phyloP scores from a whole-genome alignment of 306 rosid genomes.

The Nissolia schottii region DNA sequence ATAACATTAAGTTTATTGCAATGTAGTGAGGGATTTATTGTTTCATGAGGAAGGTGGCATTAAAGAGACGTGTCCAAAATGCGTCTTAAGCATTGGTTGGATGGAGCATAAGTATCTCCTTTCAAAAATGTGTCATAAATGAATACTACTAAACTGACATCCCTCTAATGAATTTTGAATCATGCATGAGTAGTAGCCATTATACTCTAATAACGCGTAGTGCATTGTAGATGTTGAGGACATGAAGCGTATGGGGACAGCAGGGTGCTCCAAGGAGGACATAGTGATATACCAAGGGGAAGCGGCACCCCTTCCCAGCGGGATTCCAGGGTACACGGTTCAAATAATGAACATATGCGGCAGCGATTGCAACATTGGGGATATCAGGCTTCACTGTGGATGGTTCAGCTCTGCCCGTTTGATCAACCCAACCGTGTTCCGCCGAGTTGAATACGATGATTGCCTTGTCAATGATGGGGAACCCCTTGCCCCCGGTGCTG shows the following conservation, averaged over 20 bases:
- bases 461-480: constrained; percentile 56
- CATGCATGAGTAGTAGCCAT: background rate
- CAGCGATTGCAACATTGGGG: constrained; percentile 46
- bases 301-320: constrained; percentile 42
- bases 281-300: constrained; percentile 42
- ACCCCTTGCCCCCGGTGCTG: constrained; percentile 38
- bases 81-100: no score
- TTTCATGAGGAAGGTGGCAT: constrained; percentile 13
- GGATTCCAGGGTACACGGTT: constrained; percentile 51
- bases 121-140: no score
- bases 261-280: constrained; percentile 48
- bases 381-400: constrained; percentile 56
- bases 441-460: constrained; percentile 40
- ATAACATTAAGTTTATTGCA: background rate
- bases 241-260: constrained; percentile 25
- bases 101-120: no score
- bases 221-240: constrained; percentile 15
- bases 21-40: constrained; percentile 6
- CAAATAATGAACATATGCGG: constrained; percentile 45
- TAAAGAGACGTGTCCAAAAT: background rate
- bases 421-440: constrained; percentile 47
- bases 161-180: background rate
- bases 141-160: no score
- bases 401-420: constrained; percentile 63
- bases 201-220: no score